Evolutionary conservation across 1,284 basidiomycete species (phyloP).

Genomic region (Tilletia caries): DNA sequence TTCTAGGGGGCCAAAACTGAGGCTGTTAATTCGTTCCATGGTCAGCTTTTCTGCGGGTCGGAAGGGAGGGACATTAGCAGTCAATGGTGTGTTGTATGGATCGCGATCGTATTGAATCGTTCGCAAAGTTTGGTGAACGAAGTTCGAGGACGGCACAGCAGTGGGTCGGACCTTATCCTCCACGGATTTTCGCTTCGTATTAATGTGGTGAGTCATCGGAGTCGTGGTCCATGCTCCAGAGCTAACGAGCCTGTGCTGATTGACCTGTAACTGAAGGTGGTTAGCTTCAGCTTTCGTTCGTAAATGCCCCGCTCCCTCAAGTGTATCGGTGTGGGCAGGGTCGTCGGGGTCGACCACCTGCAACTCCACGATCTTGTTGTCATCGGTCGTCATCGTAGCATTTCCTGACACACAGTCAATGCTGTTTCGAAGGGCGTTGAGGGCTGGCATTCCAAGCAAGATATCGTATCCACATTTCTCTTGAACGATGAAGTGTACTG

Average conservation of each 20-base stretch:
- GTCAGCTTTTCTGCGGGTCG: background rate
- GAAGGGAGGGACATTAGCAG: background rate
- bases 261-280: no score
- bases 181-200: background rate
- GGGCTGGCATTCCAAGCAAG: background rate
- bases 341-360: background rate
- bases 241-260: no score
- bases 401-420: background rate
- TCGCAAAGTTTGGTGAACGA: background rate
- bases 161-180: background rate
- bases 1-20: background rate
- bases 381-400: background rate
- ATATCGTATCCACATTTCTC: background rate
- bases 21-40: background rate
- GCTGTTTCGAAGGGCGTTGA: background rate
- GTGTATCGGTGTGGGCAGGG: background rate
- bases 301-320: background rate
- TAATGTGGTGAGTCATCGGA: no score
- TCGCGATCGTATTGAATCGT: background rate
- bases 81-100: background rate
- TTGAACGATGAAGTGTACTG: background rate
- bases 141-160: background rate
- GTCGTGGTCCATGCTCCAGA: no score
- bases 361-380: background rate
- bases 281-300: no score